phyloP scores from a whole-genome alignment of 2,329 filamentous ascomycete genomes.

The Colletotrichum eremochloae region DNA sequence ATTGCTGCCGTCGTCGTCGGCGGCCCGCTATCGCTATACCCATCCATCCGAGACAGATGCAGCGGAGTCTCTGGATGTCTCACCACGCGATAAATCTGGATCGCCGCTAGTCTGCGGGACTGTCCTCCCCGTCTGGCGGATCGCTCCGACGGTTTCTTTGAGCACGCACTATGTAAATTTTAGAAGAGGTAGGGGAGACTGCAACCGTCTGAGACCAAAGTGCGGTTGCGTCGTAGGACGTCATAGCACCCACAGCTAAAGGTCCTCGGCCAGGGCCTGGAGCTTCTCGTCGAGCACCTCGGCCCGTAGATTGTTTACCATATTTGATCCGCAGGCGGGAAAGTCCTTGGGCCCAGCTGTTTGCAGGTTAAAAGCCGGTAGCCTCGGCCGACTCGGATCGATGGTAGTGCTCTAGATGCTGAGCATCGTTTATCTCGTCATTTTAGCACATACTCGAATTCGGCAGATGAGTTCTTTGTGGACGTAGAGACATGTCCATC shows the following conservation, averaged over 20 bases:
- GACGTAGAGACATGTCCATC: neutral
- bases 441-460: neutral
- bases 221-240: neutral
- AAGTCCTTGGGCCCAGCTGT: neutral
- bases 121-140: neutral
- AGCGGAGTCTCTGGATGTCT: neutral
- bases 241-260: neutral
- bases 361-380: neutral
- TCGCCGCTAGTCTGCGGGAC: neutral
- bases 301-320: neutral
- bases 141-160: no score
- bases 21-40: neutral
- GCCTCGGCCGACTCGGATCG: neutral
- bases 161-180: neutral
- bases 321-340: neutral
- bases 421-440: neutral
- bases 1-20: neutral
- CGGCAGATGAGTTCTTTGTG: neutral
- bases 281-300: neutral
- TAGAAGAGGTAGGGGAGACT: neutral
- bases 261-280: neutral
- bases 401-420: neutral
- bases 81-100: neutral
- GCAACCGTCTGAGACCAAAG: conserved; percentile 4
- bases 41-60: conserved; percentile 4